Evolutionary conservation across 345 rosid species (phyloP).

Genomic region (Gossypium stocksii): DNA sequence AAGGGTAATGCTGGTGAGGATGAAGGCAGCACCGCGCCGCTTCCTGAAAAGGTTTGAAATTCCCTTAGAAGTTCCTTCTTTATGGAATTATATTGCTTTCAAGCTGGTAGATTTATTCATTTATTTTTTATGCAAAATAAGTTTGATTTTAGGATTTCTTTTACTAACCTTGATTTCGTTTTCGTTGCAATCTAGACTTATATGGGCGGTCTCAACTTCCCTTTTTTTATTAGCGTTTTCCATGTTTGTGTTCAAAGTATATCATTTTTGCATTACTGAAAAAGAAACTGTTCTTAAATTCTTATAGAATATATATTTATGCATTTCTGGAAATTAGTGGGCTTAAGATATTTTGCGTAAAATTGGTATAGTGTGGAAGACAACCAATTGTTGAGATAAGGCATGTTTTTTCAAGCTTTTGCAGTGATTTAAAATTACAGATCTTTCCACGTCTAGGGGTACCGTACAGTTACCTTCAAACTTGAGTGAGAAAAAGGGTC

Average conservation of each 20-base stretch:
- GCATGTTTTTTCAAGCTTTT: neutral
- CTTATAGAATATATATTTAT: neutral
- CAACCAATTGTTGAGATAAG: neutral
- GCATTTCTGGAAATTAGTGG: neutral
- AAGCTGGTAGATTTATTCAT: neutral
- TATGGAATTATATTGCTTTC: neutral
- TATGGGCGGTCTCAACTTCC: too few species aligned
- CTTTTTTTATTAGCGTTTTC: too few species aligned
- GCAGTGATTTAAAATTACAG: neutral
- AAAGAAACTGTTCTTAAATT: neutral
- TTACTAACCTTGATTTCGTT: neutral
- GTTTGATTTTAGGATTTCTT: neutral
- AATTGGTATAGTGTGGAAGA: neutral
- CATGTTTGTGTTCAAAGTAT: neutral
- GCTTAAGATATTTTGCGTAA: neutral
- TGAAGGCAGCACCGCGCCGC: constrained; percentile 49
- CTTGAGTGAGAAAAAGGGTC: neutral
- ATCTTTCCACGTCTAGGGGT: neutral
- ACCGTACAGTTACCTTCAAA: neutral
- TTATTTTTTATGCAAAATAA: neutral
- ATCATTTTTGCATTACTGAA: neutral
- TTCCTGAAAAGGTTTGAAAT: constrained; percentile 52
- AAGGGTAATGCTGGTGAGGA: constrained; percentile 49
- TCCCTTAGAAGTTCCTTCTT: neutral
- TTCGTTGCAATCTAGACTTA: neutral